These are phyloP conservation scores for Scutellaria barbata DNA, from an alignment of 257 asterid species.

Conservation along the genomic window DNA sequence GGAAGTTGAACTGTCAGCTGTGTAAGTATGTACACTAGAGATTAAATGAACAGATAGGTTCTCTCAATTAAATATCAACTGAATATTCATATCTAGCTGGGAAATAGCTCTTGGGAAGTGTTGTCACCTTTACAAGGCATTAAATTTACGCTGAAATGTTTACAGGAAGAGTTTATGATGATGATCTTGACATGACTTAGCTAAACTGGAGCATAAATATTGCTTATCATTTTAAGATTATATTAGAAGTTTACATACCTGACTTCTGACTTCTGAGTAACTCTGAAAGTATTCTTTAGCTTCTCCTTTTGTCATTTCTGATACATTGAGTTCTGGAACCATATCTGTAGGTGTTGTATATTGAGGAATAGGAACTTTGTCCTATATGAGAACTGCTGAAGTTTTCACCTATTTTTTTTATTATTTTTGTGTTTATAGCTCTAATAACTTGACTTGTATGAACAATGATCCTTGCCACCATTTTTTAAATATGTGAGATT, in stretches of 20 bases:
- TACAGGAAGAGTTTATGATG: constrained; percentile 16
- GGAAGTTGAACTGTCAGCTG: constrained; percentile 82
- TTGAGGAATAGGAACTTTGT: not conserved
- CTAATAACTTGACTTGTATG: constrained; percentile 2
- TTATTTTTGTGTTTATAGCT: constrained; percentile 6
- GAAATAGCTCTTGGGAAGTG: constrained; percentile 18
- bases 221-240: constrained; percentile 15
- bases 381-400: not conserved
- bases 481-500: not conserved
- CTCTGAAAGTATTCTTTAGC: not conserved
- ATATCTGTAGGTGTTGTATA: constrained; percentile 4
- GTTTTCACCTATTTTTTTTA: not conserved
- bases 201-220: constrained; percentile 10
- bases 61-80: not conserved
- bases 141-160: constrained; percentile 4
- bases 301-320: constrained; percentile 26
- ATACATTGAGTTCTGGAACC: not conserved
- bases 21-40: constrained; percentile 45
- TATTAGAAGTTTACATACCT: not conserved
- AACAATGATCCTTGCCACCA: not conserved
- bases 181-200: constrained; percentile 5
- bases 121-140: constrained; percentile 27
- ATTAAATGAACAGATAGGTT: constrained; percentile 26
- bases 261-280: not conserved
- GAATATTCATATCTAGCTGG: constrained; percentile 10